These are phyloP conservation scores for Trichosporon inkin DNA, from an alignment of 1,284 basidiomycete genomes.

Conservation along the genomic window DNA sequence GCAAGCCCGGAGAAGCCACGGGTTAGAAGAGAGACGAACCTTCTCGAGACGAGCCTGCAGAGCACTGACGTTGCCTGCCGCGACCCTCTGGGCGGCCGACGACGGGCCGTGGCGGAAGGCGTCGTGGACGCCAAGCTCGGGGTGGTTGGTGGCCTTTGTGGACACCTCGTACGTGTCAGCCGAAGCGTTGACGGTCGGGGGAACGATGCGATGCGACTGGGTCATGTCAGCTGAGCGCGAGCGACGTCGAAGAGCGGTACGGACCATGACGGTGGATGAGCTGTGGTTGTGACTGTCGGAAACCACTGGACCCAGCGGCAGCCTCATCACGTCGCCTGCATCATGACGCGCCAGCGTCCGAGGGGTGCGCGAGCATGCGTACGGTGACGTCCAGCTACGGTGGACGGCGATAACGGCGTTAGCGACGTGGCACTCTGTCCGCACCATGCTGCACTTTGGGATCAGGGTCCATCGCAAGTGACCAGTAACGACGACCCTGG, in stretches of 20 bases:
- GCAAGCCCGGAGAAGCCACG: not conserved
- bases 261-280: slow-evolving; percentile 25
- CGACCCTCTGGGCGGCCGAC: slow-evolving; percentile 38
- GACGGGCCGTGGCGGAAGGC: slow-evolving; percentile 44
- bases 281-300: slow-evolving; percentile 9
- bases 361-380: not conserved
- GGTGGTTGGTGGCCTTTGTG: slow-evolving; percentile 44
- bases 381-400: not conserved
- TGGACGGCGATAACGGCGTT: slow-evolving; percentile 13
- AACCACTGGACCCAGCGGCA: not conserved
- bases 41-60: slow-evolving; percentile 48
- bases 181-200: slow-evolving; percentile 37
- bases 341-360: slow-evolving; percentile 14
- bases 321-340: not conserved
- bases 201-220: slow-evolving; percentile 43
- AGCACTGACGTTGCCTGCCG: slow-evolving; percentile 34
- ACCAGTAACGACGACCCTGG: too few relatives aligned
- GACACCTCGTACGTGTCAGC: slow-evolving; percentile 40
- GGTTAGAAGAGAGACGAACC: slow-evolving; percentile 26
- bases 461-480: too few relatives aligned
- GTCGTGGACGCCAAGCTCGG: slow-evolving; percentile 44
- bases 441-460: not conserved
- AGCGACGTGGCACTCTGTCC: not conserved
- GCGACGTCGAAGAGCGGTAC: not conserved
- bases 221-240: not conserved